phyloP scores from a whole-genome alignment of 495 filamentous ascomycete genomes.

The Talaromyces adpressus region DNA sequence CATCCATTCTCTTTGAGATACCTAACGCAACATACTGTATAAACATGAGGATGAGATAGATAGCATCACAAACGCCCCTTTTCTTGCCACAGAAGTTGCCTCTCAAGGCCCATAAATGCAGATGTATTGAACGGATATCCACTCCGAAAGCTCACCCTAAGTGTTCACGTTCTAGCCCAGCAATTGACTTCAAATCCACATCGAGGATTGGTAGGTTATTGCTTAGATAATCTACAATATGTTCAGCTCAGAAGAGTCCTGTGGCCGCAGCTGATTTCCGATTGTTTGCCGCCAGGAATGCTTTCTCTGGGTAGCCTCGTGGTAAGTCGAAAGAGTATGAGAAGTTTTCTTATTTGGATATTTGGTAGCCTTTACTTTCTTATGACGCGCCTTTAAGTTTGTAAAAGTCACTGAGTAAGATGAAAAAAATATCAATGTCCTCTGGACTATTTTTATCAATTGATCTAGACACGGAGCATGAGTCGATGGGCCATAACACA shows the following conservation, averaged over 20 bases:
- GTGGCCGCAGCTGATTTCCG: conserved; percentile 7
- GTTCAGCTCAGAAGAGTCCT: neutral
- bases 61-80: neutral
- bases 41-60: neutral
- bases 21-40: neutral
- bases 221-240: neutral
- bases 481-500: neutral
- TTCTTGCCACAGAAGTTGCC: conserved; percentile 1
- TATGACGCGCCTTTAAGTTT: neutral
- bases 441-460: neutral
- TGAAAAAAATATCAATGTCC: neutral
- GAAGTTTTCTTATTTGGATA: neutral
- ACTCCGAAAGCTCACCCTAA: neutral
- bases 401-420: neutral
- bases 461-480: neutral
- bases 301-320: conserved; percentile 1
- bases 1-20: neutral
- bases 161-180: conserved; percentile 1
- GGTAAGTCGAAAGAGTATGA: neutral
- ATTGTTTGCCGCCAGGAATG: conserved; percentile 1
- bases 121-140: neutral
- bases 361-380: neutral
- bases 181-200: conserved; percentile 1
- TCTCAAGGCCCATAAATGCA: neutral
- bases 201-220: neutral